Conservation (phyloP, 345 rosid species). For the Microthlaspi erraticum region DNA sequence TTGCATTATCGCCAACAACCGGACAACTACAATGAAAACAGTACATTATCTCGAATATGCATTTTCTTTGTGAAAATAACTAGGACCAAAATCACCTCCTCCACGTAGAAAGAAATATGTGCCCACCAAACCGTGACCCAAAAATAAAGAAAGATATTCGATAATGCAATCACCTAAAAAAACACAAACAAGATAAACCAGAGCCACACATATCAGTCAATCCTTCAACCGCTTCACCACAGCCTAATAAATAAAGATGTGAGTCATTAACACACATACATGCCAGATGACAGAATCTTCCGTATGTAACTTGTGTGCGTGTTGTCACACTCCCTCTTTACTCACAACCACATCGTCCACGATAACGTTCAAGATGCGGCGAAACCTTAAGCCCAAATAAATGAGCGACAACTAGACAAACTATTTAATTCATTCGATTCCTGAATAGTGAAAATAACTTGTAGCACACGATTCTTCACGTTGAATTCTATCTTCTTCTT, state of each 20-base stretch:
- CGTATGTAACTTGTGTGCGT: not conserved
- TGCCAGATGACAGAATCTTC: conserved; percentile 30
- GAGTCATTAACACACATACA: conserved; percentile 20
- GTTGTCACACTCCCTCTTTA: conserved; percentile 23
- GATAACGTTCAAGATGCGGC: conserved; percentile 23
- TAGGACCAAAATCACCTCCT: conserved; percentile 1
- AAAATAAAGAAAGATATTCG: not conserved
- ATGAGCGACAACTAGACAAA: not conserved
- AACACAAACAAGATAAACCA: conserved; percentile 7
- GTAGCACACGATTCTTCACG: not conserved
- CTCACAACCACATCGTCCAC: conserved; percentile 18
- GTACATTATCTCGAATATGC: conserved; percentile 32
- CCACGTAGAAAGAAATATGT: conserved; percentile 12
- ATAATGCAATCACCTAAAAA: not conserved
- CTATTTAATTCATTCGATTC: no score
- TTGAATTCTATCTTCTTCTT: not conserved
- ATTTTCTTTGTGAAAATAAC: not conserved
- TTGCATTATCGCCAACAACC: conserved; percentile 33
- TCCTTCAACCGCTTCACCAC: conserved; percentile 24
- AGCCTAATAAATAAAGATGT: conserved; percentile 23
- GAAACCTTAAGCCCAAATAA: conserved; percentile 1
- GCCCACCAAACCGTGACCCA: conserved; percentile 20
- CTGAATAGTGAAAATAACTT: not conserved
- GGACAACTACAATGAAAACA: conserved; percentile 20
- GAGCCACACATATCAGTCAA: conserved; percentile 24